phyloP scores from a whole-genome alignment of 2,329 filamentous ascomycete genomes.

The Trichoderma sp. region DNA sequence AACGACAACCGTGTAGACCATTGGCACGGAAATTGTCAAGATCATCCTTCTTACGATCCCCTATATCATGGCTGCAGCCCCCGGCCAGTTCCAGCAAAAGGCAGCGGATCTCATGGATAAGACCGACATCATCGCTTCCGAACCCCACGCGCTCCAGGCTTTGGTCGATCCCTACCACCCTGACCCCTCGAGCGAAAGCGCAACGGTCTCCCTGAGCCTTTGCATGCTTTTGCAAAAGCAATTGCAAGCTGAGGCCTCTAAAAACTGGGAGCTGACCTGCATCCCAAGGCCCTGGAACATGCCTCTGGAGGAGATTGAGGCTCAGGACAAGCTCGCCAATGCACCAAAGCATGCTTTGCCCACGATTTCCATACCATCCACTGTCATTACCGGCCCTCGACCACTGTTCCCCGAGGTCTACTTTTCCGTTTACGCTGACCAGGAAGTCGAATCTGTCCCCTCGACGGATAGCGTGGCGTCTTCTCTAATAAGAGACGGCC shows the following conservation, averaged over 20 bases:
- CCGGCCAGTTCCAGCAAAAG: conserved; percentile 66
- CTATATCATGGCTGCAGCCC: conserved; percentile 76
- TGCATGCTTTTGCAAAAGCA: conserved; percentile 83
- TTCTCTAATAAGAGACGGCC: conserved; percentile 77
- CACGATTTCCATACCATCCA: conserved; percentile 68
- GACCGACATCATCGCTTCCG: conserved; percentile 90
- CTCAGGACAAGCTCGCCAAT: conserved; percentile 56
- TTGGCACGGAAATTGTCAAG: conserved; percentile 86
- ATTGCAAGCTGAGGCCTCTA: conserved; percentile 71
- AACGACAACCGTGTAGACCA: conserved; percentile 44
- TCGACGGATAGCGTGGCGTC: conserved; percentile 71
- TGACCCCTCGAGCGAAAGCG: conserved; percentile 60
- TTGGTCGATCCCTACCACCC: conserved; percentile 81
- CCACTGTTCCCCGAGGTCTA: conserved; percentile 89
- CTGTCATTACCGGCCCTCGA: conserved; percentile 69
- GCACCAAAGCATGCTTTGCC: conserved; percentile 76
- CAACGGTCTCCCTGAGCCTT: conserved; percentile 63
- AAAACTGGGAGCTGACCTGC: conserved; percentile 71
- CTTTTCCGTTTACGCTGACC: conserved; percentile 85
- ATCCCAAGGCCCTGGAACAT: conserved; percentile 67
- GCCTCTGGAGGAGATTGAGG: conserved; percentile 57
- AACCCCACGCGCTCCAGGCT: conserved; percentile 78
- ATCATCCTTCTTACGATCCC: conserved; percentile 94
- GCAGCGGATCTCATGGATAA: conserved; percentile 82
- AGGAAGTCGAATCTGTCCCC: conserved; percentile 87